These are phyloP conservation scores for Hamigera avellanea DNA, from an alignment of 495 filamentous ascomycete genomes.

Conservation along the genomic window DNA sequence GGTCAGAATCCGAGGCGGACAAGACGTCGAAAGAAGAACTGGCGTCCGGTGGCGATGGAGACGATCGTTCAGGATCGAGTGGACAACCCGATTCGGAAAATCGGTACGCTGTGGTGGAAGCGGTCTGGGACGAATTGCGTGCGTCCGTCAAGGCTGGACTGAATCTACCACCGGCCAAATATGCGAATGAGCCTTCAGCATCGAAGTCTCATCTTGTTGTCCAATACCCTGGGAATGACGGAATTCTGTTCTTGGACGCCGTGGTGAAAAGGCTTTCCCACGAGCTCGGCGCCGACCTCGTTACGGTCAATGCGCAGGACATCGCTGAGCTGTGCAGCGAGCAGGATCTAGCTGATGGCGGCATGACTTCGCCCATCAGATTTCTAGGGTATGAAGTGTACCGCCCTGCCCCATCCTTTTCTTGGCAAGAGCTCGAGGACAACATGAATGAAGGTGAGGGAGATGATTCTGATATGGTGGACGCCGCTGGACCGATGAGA, in stretches of 20 bases:
- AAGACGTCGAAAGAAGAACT: conserved; percentile 1
- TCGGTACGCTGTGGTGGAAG: conserved; percentile 26
- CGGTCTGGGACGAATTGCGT: conserved; percentile 28
- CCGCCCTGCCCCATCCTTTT: conserved; percentile 13
- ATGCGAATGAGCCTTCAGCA: conserved; percentile 36
- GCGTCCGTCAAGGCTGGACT: conserved; percentile 31
- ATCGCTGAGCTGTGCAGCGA: conserved; percentile 67
- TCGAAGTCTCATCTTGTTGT: conserved; percentile 53
- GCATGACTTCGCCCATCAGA: conserved; percentile 27
- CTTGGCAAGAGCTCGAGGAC: conserved; percentile 26
- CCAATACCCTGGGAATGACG: conserved; percentile 51
- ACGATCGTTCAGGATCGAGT: conserved; percentile 7
- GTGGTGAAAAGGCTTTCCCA: conserved; percentile 48
- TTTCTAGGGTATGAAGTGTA: conserved; percentile 62
- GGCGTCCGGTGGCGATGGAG: conserved; percentile 15
- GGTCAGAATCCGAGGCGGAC: conserved; percentile 7
- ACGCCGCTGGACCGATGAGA: conserved; percentile 12
- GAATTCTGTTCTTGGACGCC: conserved; percentile 42
- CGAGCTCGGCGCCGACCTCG: conserved; percentile 56
- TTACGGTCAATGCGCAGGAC: conserved; percentile 68
- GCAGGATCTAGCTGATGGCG: conserved; percentile 44
- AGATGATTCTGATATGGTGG: conserved; percentile 27
- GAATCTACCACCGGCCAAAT: conserved; percentile 26
- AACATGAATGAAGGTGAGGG: conserved; percentile 23
- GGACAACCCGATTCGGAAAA: conserved; percentile 8